phyloP scores from a whole-genome alignment of 2,329 filamentous ascomycete species.

The Talaromyces marneffei region DNA sequence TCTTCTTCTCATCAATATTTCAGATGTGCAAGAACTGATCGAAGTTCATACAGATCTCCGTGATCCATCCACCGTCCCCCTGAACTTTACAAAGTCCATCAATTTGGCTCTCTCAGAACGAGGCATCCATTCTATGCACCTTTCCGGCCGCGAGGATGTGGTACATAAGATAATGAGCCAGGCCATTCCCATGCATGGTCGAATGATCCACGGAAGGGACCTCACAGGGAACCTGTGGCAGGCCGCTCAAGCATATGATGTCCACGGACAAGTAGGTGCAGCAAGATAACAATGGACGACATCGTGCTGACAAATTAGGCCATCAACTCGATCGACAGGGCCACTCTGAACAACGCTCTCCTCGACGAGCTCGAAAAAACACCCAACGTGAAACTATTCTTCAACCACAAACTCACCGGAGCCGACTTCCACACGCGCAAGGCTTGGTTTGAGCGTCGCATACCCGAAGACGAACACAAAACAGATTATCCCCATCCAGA shows the following conservation, averaged over 20 bases:
- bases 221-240: conserved; percentile 64
- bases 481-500: conserved; percentile 8
- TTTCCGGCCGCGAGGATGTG: conserved; percentile 61
- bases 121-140: conserved; percentile 79
- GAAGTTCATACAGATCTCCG: conserved; percentile 64
- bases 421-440: conserved; percentile 73
- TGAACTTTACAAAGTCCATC: conserved; percentile 98
- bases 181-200: conserved; percentile 88
- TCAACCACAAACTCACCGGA: conserved; percentile 87
- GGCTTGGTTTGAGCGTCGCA: conserved; percentile 75
- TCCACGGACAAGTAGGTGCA: conserved; percentile 67
- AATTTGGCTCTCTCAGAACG: conserved; percentile 92
- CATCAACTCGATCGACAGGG: conserved; percentile 81
- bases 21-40: not conserved
- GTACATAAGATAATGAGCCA: conserved; percentile 67
- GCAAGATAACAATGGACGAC: not conserved
- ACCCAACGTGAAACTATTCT: conserved; percentile 86
- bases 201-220: conserved; percentile 82
- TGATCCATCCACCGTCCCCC: conserved; percentile 70
- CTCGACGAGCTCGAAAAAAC: conserved; percentile 76
- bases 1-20: not conserved
- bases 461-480: conserved; percentile 26
- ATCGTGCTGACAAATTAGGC: conserved; percentile 46
- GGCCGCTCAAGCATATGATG: conserved; percentile 81
- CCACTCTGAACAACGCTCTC: conserved; percentile 72